Evolutionary conservation across 2,329 filamentous ascomycete genomes (phyloP), one percentile per base, ranked within the genome.

Genomic region (Penicillium palitans): DNA sequence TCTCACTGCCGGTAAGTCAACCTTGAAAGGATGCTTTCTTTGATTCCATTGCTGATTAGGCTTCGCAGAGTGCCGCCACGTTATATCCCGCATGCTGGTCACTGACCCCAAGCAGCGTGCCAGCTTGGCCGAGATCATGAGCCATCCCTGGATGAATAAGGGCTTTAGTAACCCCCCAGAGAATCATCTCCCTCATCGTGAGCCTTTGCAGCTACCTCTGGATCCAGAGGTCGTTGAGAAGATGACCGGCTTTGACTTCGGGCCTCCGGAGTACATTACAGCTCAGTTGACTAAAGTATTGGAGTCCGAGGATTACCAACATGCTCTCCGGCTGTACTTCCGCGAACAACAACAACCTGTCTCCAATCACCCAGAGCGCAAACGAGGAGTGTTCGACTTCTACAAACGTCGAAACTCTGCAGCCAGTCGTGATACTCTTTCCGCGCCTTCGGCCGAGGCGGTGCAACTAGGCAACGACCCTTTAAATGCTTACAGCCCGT

Each of bases 191-290:
- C 93, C 93, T 4, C 76, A 80, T 33, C 88, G 95, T 49, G 93
- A 96, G 67, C 91, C 95, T 2, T 76, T 98, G n/a, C 85, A 89
- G 39, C 79, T 96, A 15, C 93, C 93, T 6, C 79, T 99, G 10
- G 93, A 98, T 70, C 80, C 84, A 2, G 88, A 90, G 44, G 88
- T 98, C 5, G 85, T 99, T 57, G 86, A 91, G 49, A 93, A 90
- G 66, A 99, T 99, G 95, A 96, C 92, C 25, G 95, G 95, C 2
- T 99, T 99, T 74, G 96, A 98, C 74, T 99, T 98, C 78, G 95
- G 95, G 0, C 84, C 91, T 0, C 84, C 91, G 1, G 92, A 97
- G 53, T 85, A 86, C 57, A 97, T 99, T 70, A 88, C 85, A 57
- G 80, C 85, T 3, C 91, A 97, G 71, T 83, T 99, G 44, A 90